Conservation (phyloP, 2,329 filamentous ascomycete species). For the Epichloe uncinata region DNA sequence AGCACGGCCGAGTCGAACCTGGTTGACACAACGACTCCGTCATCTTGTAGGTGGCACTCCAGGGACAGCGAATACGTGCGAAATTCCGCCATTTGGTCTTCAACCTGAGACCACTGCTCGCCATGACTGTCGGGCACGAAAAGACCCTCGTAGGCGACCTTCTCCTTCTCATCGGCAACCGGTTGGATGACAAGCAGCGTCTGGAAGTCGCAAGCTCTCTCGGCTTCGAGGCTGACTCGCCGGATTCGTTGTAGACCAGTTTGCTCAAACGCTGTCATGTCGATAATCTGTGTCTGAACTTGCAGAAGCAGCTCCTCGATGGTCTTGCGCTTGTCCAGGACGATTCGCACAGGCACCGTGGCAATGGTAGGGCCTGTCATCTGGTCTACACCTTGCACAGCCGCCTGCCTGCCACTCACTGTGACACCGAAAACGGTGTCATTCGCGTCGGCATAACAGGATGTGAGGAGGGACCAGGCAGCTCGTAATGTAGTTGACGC, state of each 20-base stretch:
- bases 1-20: conserved; percentile 8
- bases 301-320: conserved; percentile 7
- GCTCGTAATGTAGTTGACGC: conserved; percentile 14
- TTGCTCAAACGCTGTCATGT: conserved; percentile 15
- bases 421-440: conserved; percentile 19
- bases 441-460: conserved; percentile 19
- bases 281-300: conserved; percentile 12
- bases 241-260: conserved; percentile 17
- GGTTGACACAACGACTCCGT: conserved; percentile 5
- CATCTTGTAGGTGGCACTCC: not conserved
- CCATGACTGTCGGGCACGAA: not conserved
- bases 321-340: conserved; percentile 5
- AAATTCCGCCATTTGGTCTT: conserved; percentile 1
- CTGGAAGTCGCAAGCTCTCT: conserved; percentile 9
- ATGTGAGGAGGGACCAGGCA: conserved; percentile 21
- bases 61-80: conserved; percentile 2
- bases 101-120: not conserved
- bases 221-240: conserved; percentile 6
- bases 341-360: conserved; percentile 12
- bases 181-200: conserved; percentile 7
- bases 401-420: conserved; percentile 14
- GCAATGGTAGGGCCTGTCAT: conserved; percentile 16
- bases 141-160: not conserved
- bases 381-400: conserved; percentile 13
- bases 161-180: conserved; percentile 1